These are phyloP conservation scores for Didymella lethalis DNA, from an alignment of 2,329 filamentous ascomycete species.

Conservation along the genomic window DNA sequence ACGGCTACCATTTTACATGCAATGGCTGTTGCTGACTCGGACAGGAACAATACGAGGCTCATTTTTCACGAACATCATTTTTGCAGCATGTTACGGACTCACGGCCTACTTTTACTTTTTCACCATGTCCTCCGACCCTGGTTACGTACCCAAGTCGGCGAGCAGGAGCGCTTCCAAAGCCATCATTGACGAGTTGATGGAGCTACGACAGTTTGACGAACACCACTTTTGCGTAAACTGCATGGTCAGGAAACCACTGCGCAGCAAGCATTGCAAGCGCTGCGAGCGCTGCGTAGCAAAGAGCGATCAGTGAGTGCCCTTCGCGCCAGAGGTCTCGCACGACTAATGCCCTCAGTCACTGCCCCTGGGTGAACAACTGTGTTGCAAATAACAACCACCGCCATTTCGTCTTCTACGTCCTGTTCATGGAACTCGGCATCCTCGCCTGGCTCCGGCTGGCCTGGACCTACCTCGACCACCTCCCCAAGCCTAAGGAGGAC, in stretches of 20 bases:
- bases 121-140: slow-evolving; percentile 88
- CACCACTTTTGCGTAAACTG: slow-evolving; percentile 92
- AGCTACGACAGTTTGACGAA: slow-evolving; percentile 89
- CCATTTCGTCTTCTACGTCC: slow-evolving; percentile 91
- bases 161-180: slow-evolving; percentile 90
- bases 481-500: slow-evolving; percentile 60
- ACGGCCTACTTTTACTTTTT: slow-evolving; percentile 87
- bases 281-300: slow-evolving; percentile 94
- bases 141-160: slow-evolving; percentile 88
- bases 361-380: slow-evolving; percentile 97
- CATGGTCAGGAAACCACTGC: slow-evolving; percentile 90
- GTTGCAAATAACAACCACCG: slow-evolving; percentile 95
- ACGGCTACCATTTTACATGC: slow-evolving; percentile 41
- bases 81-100: slow-evolving; percentile 68
- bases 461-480: slow-evolving; percentile 72
- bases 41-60: slow-evolving; percentile 70
- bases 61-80: slow-evolving; percentile 80
- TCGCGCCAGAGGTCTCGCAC: neutral
- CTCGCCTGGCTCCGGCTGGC: slow-evolving; percentile 74
- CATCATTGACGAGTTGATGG: slow-evolving; percentile 85
- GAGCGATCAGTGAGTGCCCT: slow-evolving; percentile 83
- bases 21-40: slow-evolving; percentile 41
- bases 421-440: slow-evolving; percentile 79
- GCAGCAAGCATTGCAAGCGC: slow-evolving; percentile 94
- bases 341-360: slow-evolving; percentile 71